A percentile compares a stretch with the other conserved stretches of the same genome.
phyloP scores from a whole-genome alignment of 1,284 basidiomycete genomes.

The Volvariella volvacea region DNA sequence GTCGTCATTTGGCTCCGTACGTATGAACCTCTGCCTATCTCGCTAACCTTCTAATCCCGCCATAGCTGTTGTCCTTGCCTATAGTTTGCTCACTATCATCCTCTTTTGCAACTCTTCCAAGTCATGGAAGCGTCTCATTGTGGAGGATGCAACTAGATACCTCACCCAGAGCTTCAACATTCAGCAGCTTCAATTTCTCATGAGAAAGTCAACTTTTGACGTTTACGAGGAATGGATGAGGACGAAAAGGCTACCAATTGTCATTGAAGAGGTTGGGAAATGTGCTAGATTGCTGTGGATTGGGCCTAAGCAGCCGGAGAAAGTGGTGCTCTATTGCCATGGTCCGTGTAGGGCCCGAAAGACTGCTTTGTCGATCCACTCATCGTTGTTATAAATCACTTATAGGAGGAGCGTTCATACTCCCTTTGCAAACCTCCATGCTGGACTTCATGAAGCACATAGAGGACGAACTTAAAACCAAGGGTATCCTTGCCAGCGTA shows the following conservation, averaged over 20 bases:
- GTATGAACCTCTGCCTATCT: no score
- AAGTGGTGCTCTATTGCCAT: slow-evolving; percentile 30
- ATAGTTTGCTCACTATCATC: not conserved
- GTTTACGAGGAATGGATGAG: slow-evolving; percentile 21
- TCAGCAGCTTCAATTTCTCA: slow-evolving; percentile 17
- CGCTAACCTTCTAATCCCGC: no score
- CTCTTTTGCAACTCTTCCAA: not conserved
- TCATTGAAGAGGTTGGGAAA: slow-evolving; percentile 22
- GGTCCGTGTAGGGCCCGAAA: no score
- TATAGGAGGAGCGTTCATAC: slow-evolving; percentile 25
- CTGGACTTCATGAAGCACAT: no score
- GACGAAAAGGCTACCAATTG: slow-evolving; percentile 9
- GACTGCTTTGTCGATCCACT: no score
- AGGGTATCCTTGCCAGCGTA: no score
- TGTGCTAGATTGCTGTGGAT: slow-evolving; percentile 29
- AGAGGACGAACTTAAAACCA: no score
- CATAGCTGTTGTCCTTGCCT: no score
- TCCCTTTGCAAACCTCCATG: slow-evolving; percentile 15
- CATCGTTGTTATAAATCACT: slow-evolving; percentile 7
- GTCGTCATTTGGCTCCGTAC: no score
- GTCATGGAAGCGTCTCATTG: slow-evolving; percentile 1
- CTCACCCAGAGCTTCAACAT: not conserved
- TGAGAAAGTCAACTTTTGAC: slow-evolving; percentile 12
- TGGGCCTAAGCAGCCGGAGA: slow-evolving; percentile 26
- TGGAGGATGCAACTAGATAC: not conserved